Percentiles rank a stretch among this genome's conserved stretches.
These are phyloP conservation scores for Mucor circinelloides DNA, from an alignment of 371 early-diverging fungal genomes.

Conservation along the genomic window DNA sequence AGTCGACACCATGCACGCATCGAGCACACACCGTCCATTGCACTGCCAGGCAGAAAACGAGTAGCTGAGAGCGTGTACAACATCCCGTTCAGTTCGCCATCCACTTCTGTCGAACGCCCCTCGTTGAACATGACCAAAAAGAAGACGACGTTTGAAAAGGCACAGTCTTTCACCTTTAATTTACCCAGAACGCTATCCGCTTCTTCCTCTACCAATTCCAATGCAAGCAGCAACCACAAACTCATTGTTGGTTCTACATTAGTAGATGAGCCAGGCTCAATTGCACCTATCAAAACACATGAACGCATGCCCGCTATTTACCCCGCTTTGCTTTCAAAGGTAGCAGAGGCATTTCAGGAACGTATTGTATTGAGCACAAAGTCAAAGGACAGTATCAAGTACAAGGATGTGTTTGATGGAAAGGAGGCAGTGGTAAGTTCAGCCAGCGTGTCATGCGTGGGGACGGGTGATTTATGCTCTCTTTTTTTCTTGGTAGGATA, in stretches of 20 bases:
- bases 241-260: conserved; percentile 10
- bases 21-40: conserved; percentile 18
- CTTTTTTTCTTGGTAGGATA: conserved; percentile 58
- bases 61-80: conserved; percentile 49
- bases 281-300: conserved; percentile 14
- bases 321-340: conserved; percentile 82
- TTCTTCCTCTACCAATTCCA: conserved; percentile 22
- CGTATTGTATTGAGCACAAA: conserved; percentile 54
- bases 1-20: conserved; percentile 20
- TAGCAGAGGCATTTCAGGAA: conserved; percentile 74
- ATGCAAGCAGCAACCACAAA: conserved; percentile 8
- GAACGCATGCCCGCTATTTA: conserved; percentile 50
- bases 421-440: conserved; percentile 80
- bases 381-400: conserved; percentile 78
- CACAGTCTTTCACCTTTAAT: neutral
- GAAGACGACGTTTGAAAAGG: conserved; percentile 1
- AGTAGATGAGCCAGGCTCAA: conserved; percentile 20
- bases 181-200: conserved; percentile 13
- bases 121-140: neutral
- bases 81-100: conserved; percentile 24
- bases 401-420: conserved; percentile 82
- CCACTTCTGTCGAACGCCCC: neutral
- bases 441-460: too few relatives aligned
- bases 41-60: conserved; percentile 32
- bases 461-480: neutral